Evolutionary conservation across 192 early-diverging fungal genomes (phyloP).

Genomic region (Coemansia pectinata): DNA sequence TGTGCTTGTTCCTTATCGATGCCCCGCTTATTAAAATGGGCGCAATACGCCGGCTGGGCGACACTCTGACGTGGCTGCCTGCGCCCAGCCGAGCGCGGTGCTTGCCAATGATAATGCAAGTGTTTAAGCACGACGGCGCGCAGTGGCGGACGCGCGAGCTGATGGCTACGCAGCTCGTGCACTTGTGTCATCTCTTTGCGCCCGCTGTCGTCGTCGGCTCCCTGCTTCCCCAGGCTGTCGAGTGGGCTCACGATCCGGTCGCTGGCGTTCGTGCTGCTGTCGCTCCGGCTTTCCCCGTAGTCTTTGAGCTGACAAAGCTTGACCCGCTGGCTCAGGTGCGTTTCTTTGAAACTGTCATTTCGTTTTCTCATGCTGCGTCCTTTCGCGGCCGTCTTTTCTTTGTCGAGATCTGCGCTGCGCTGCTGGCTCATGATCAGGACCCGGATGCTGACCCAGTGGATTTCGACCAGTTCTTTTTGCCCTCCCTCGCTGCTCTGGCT

Average conservation of each 20-base stretch:
- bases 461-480: conserved; percentile 73
- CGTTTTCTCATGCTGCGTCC: conserved; percentile 49
- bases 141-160: conserved; percentile 76
- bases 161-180: conserved; percentile 66
- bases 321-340: conserved; percentile 37
- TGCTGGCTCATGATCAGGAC: conserved; percentile 63
- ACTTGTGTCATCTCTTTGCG: conserved; percentile 64
- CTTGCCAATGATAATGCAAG: conserved; percentile 64
- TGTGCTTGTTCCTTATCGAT: conserved; percentile 55
- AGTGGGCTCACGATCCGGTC: conserved; percentile 57
- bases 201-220: conserved; percentile 61
- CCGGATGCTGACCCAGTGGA: conserved; percentile 55
- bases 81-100: conserved; percentile 62
- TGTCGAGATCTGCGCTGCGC: conserved; percentile 68
- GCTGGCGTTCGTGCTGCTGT: conserved; percentile 59
- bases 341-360: conserved; percentile 55
- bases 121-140: conserved; percentile 67
- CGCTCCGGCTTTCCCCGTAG: conserved; percentile 43
- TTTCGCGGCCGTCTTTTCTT: conserved; percentile 59
- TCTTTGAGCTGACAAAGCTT: conserved; percentile 51
- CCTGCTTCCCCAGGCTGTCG: conserved; percentile 67
- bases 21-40: conserved; percentile 67
- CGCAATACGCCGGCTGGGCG: conserved; percentile 65
- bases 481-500: conserved; percentile 59
- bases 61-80: conserved; percentile 65